Evolutionary conservation across 129 eudicot genomes (phyloP), one percentile per base, ranked within the genome.

Genomic region (Cynara cardunculus): DNA sequence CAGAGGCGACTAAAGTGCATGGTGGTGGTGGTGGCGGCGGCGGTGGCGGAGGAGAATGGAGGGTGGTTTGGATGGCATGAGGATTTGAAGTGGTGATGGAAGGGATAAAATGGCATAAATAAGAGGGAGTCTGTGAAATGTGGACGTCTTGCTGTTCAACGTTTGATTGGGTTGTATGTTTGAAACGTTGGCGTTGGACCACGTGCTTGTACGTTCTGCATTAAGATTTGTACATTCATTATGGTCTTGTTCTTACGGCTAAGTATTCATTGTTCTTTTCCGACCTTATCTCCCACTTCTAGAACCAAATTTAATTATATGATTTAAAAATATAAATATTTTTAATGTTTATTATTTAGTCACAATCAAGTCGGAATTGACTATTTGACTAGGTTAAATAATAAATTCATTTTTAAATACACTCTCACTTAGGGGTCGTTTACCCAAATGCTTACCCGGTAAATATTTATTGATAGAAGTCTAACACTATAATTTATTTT

Each of bases 1-100:
- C 98, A 90, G 49, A 87, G 75, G 70, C 78, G 79, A 69, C 76
- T 88, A 74, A 89, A 30, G 66, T 77, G 89, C 98, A 90, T 93
- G 83, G 84, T 77, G 81, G 72, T 21, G 68, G 76, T 32, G 83
- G 79, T 26, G 59, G 41, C 2, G 16, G 27, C 4, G 8, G 49
- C 1, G 27, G 34, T 7, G 31, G 35, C 3, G 19, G 39, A 9
- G 37, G 22, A 14, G 62, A 4, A 16, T 13, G 78, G 73, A 76
- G 77, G 53, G 27, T 78, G 70, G 68, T 39, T 59, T 62, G 28
- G 72, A 41, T 78, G 68, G 69, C 65, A 73, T 64, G 68, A 32
- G 72, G 16, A 22, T 37, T 73, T 49, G 49, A 75, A 39, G 24
- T 66, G 39, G 25, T 18, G 72, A 14, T 22, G 75, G 75, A 62